Evolutionary conservation across 495 filamentous ascomycete species (phyloP).

Genomic region (Pseudoneurospora amorphoporcata): DNA sequence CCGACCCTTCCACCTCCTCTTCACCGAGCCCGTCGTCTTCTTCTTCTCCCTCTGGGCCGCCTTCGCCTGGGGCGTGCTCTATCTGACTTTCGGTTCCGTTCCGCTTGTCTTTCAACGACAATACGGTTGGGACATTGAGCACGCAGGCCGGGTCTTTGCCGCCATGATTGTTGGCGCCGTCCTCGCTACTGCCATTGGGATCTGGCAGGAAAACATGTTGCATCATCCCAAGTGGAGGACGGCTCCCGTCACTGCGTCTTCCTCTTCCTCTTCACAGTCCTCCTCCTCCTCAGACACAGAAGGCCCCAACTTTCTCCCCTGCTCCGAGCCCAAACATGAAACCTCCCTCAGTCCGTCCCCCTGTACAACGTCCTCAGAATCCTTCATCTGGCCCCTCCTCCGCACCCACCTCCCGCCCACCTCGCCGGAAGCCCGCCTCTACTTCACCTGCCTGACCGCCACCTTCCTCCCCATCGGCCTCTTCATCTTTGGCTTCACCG

Average conservation of each 20-base stretch:
- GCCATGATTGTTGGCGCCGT: constrained; percentile 60
- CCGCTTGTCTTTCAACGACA: constrained; percentile 65
- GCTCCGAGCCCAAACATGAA: constrained; percentile 14
- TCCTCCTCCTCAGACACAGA: constrained; percentile 1
- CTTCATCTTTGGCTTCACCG: constrained; percentile 67
- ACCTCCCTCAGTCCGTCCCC: too few relatives aligned
- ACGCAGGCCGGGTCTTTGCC: constrained; percentile 61
- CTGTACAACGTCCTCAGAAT: too few relatives aligned
- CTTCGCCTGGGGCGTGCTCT: constrained; percentile 85
- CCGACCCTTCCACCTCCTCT: constrained; percentile 74
- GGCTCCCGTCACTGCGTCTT: neutral
- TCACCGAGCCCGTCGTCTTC: constrained; percentile 89
- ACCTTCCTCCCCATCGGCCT: constrained; percentile 57
- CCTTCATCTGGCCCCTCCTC: constrained; percentile 25
- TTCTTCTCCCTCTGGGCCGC: constrained; percentile 88
- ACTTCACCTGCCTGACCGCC: constrained; percentile 69
- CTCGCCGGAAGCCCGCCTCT: constrained; percentile 69
- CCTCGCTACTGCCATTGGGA: constrained; percentile 60
- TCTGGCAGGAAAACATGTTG: constrained; percentile 54
- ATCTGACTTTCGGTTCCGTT: constrained; percentile 70
- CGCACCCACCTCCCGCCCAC: constrained; percentile 32
- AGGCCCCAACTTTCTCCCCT: neutral
- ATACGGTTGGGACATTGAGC: constrained; percentile 57
- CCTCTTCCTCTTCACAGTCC: constrained; percentile 11
- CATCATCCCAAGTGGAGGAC: constrained; percentile 30